Percentiles rank a stretch among this genome's conserved stretches.
These are phyloP conservation scores for Didymella segeticola DNA, from an alignment of 2,329 filamentous ascomycete species.

Conservation along the genomic window DNA sequence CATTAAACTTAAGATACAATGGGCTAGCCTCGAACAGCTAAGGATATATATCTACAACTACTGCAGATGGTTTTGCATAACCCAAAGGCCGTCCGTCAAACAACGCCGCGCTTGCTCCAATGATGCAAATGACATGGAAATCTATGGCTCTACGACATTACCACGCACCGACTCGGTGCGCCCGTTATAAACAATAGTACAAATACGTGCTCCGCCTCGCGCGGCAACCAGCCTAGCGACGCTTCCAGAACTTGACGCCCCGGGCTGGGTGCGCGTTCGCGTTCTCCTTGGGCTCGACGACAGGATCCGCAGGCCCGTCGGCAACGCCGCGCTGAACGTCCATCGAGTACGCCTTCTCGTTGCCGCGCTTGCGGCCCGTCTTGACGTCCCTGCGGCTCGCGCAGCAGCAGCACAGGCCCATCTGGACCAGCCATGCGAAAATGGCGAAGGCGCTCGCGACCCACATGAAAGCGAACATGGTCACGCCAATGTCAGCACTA, in stretches of 20 bases:
- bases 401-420: constrained; percentile 80
- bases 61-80: background rate
- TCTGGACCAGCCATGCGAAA: constrained; percentile 73
- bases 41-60: background rate
- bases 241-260: constrained; percentile 20
- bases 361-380: constrained; percentile 56
- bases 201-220: background rate
- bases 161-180: constrained; percentile 2
- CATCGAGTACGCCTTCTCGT: constrained; percentile 42
- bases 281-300: constrained; percentile 1
- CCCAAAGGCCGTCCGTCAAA: background rate
- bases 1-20: too few relatives aligned
- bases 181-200: background rate
- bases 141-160: background rate
- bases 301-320: constrained; percentile 6
- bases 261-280: constrained; percentile 6
- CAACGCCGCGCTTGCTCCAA: constrained; percentile 18
- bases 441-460: constrained; percentile 71
- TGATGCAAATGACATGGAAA: constrained; percentile 8
- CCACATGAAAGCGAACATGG: constrained; percentile 93
- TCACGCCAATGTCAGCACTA: constrained; percentile 68
- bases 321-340: constrained; percentile 9
- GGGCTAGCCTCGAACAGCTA: too few relatives aligned
- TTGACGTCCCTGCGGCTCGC: constrained; percentile 62
- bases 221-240: constrained; percentile 13